Evolutionary conservation across 2,329 filamentous ascomycete genomes (phyloP), one percentile per base, ranked within the genome.

Genomic region (Hypoxylon sp.): DNA sequence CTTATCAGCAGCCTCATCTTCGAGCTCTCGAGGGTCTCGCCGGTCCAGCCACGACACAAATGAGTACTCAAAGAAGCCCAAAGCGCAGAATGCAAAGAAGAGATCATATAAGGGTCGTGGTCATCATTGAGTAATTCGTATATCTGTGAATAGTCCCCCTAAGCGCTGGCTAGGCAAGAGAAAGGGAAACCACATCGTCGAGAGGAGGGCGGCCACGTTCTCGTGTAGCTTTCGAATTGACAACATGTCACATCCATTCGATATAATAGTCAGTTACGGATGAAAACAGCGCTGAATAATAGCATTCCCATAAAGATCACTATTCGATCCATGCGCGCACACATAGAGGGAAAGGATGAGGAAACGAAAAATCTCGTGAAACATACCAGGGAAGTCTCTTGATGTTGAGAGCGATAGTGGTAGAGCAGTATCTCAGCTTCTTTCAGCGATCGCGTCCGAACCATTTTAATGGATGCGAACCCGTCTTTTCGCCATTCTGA

Each of bases 71-170:
- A 76, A 73, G 61, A 76, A 72, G 59, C 27, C 65, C 14, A 76
- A 74, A 61, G 39, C 57, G 11, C 69, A 73, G 14, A 70, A 59
- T 45, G 67, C 70, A 39, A 76, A 75, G 63, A 76, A 72, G 66
- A 76, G 73, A 67, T 67, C 70, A 9, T 69, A 73, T 25, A 75
- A 71, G 62, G 70, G 68, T 39, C 72, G 74, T 43, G 59, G 62
- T 48, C 70, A 75, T 64, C 65, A 74, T 60, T 72, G 41, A 71
- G 46, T 52, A 27, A 43, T 52, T 52, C 54, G n/a, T 54, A 50
- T 67, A 46, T 45, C 59, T 56, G 54, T 45, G 52, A 57, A 54
- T 48, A 55, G 47, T 34, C 52, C 39, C 39, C 27, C 32, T 19
- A 30, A 41, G 39, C 37, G 19, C 46, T 14, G 32, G 21, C 34